Percentiles rank a stretch among this genome's conserved stretches.
Conservation (phyloP, 176 grass and related monocot genomes). For the Dactylis glomerata region DNA sequence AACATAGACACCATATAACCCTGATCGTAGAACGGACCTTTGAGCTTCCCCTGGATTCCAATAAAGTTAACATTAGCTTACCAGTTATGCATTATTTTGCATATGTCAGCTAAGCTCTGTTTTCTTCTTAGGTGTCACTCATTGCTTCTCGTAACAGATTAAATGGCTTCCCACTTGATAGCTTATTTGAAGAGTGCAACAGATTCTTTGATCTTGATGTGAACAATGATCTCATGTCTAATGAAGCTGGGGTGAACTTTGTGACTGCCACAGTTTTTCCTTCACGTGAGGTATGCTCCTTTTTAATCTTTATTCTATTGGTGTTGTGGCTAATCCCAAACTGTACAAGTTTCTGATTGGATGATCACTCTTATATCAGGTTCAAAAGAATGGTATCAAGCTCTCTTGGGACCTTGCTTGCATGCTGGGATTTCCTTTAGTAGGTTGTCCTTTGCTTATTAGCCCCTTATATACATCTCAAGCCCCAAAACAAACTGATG, state of each 20-base stretch:
- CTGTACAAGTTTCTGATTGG: slow-evolving; percentile 1
- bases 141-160: slow-evolving; percentile 26
- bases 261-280: slow-evolving; percentile 68
- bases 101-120: slow-evolving; percentile 7
- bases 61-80: background rate
- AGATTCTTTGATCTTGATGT: slow-evolving; percentile 52
- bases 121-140: slow-evolving; percentile 57
- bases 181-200: slow-evolving; percentile 49
- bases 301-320: slow-evolving; percentile 1
- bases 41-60: background rate
- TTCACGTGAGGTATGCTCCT: slow-evolving; percentile 49
- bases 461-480: slow-evolving; percentile 45
- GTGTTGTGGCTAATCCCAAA: slow-evolving; percentile 14
- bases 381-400: slow-evolving; percentile 70
- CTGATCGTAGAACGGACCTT: slow-evolving; percentile 1
- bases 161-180: slow-evolving; percentile 38
- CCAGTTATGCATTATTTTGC: slow-evolving; percentile 14
- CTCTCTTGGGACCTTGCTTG: slow-evolving; percentile 88
- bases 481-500: slow-evolving; percentile 1
- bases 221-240: slow-evolving; percentile 34
- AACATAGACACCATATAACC: background rate
- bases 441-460: slow-evolving; percentile 56
- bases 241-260: slow-evolving; percentile 58
- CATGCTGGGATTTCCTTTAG: slow-evolving; percentile 53
- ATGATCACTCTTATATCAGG: slow-evolving; percentile 40